Evolutionary conservation across 192 early-diverging fungal species (phyloP).

Genomic region (Backusella parvicylindrica): DNA sequence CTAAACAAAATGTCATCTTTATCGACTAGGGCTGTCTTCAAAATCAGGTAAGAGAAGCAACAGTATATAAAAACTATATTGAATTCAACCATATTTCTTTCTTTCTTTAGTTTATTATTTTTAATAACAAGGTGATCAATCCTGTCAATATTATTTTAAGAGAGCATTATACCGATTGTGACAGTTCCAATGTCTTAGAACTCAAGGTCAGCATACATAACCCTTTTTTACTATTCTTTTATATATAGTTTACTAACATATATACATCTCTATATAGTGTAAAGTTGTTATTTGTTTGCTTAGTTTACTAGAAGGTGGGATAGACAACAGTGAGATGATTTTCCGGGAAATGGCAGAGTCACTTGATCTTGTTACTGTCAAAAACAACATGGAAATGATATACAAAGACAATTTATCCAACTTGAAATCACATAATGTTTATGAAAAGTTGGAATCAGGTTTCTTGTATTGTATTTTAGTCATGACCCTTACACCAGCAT

Average conservation of each 20-base stretch:
- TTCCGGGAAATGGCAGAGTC: constrained; percentile 18
- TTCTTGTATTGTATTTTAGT: constrained; percentile 25
- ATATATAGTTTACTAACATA: neutral
- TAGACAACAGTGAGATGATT: constrained; percentile 23
- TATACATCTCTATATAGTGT: neutral
- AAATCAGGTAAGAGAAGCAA: constrained; percentile 12
- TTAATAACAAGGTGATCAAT: constrained; percentile 22
- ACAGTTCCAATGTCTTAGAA: constrained; percentile 9
- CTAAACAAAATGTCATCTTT: neutral
- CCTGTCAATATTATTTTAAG: constrained; percentile 20
- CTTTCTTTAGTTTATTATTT: constrained; percentile 18
- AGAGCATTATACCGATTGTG: constrained; percentile 15
- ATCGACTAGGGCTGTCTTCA: constrained; percentile 14
- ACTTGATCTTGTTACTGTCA: constrained; percentile 14
- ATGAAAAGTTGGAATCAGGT: constrained; percentile 15
- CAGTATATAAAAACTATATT: too few species aligned
- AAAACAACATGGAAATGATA: constrained; percentile 16
- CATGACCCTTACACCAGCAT: constrained; percentile 16
- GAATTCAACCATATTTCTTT: neutral
- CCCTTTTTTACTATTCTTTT: neutral
- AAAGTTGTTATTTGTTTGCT: constrained; percentile 26
- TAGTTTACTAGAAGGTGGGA: constrained; percentile 20
- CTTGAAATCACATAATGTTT: neutral
- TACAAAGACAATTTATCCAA: neutral
- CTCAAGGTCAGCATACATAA: constrained; percentile 10